Evolutionary conservation across 345 rosid genomes (phyloP), one percentile per base, ranked within the genome.

Genomic region (Euphorbia pulcherrima): DNA sequence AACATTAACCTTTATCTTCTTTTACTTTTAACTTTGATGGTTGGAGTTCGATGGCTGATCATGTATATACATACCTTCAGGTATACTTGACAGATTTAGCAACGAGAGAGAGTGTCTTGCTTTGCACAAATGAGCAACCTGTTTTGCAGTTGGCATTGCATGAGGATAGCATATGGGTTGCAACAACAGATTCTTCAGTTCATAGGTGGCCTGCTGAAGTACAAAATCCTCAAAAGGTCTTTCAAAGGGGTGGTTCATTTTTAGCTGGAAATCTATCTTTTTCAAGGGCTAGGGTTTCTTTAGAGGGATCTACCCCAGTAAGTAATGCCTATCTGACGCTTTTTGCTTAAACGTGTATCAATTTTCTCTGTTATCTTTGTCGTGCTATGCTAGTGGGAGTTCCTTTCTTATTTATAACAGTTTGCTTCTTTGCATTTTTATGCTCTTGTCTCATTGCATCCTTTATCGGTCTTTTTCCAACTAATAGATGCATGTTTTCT

Each of bases 221-320:
- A 68, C 83, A 63, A 72, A 88, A 81, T 77, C 99, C 97, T 73
- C 96, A 90, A 68, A 92, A 86, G 76, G 77, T 84, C 71, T 90
- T 95, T 76, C 82, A 88, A 74, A 87, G 81, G 77, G 97, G 97
- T 39, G 96, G 96, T 73, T 88, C 99, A 47, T 95, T 95, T 77
- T 83, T 95, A 81, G 98, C 98, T 68, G 99, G 99, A 74, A 95
- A 92, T 72, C 83, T 92, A 73, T 92, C 98, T 30, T 95, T 92
- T 82, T 83, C 96, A 39, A 92, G 99, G 84, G 94, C 98, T 66
- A 87, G 98, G 78, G 90, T 88, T 68, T 95, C 99, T 39, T 81
- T 95, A 68, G 99, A 95, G 85, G 99, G 98, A 76, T 84, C 89
- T 68, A 86, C 84, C 29, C 96, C 88, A 2, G 99, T 95, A 85